These are phyloP conservation scores for Pseudoturritis turrita DNA, from an alignment of 345 rosid species.

Conservation along the genomic window DNA sequence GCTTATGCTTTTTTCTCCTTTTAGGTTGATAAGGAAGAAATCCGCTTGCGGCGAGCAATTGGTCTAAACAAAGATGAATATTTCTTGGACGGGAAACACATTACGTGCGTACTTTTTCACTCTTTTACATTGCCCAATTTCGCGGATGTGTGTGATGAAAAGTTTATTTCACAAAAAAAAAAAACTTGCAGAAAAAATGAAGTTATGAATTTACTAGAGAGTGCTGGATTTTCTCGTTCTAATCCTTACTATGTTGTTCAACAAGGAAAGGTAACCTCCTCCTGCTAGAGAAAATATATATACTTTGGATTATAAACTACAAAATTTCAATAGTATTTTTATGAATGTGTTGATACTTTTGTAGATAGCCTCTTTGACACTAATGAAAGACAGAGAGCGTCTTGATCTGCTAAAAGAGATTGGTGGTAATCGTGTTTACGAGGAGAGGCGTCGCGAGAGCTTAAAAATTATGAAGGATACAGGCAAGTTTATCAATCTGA, in stretches of 20 bases:
- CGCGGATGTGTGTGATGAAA: not conserved
- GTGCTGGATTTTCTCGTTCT: conserved; percentile 98
- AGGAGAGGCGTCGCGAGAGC: conserved; percentile 97
- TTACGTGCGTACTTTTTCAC: conserved; percentile 49
- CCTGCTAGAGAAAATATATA: not conserved
- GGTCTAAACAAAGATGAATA: conserved; percentile 92
- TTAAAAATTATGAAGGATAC: conserved; percentile 97
- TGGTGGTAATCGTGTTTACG: conserved; percentile 97
- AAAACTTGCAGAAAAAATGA: conserved; percentile 71
- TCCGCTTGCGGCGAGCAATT: conserved; percentile 80
- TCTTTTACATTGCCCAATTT: not conserved
- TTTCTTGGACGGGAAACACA: conserved; percentile 89
- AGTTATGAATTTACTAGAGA: conserved; percentile 93
- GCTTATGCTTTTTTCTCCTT: conserved; percentile 24
- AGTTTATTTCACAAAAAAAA: not conserved
- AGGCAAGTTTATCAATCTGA: conserved; percentile 49
- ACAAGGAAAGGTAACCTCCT: conserved; percentile 81
- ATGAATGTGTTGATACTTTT: conserved; percentile 6
- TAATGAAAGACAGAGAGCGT: conserved; percentile 97
- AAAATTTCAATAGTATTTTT: not conserved
- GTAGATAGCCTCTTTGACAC: conserved; percentile 86
- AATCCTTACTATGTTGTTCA: conserved; percentile 98
- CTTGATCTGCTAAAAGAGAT: conserved; percentile 94
- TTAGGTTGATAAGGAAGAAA: conserved; percentile 97
- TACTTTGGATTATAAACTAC: not conserved